Percentiles rank a stretch among this genome's conserved stretches.
phyloP scores from a whole-genome alignment of 2,329 filamentous ascomycete species.

The Aureobasidium namibiae region DNA sequence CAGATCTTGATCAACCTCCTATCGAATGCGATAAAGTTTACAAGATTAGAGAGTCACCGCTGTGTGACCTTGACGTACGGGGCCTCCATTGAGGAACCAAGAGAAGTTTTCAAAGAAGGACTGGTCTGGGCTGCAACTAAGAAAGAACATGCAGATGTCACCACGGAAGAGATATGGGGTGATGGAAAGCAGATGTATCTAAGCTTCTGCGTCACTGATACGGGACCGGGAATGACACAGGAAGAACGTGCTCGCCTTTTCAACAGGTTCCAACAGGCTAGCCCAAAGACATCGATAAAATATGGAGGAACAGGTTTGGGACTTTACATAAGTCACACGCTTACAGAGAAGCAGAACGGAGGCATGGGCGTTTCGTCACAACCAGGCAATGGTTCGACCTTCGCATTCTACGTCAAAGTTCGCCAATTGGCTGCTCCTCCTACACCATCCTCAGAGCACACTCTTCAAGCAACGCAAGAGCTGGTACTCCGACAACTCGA shows the following conservation, averaged over 20 bases:
- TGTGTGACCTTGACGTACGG: conserved; percentile 21
- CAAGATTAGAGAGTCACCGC: conserved; percentile 6
- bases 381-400: conserved; percentile 44
- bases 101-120: conserved; percentile 22
- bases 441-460: conserved; percentile 32
- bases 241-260: conserved; percentile 44
- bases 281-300: conserved; percentile 54
- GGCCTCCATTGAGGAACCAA: conserved; percentile 26
- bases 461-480: neutral
- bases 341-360: conserved; percentile 62
- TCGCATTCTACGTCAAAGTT: conserved; percentile 42
- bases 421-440: conserved; percentile 42
- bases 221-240: conserved; percentile 27
- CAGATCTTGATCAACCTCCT: conserved; percentile 27
- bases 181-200: conserved; percentile 27
- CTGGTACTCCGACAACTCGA: neutral
- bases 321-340: conserved; percentile 58
- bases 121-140: conserved; percentile 25
- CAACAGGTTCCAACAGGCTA: conserved; percentile 61
- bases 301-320: conserved; percentile 64
- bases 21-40: conserved; percentile 25
- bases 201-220: conserved; percentile 28
- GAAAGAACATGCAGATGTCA: neutral
- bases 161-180: conserved; percentile 16
- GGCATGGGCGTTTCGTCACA: conserved; percentile 57